phyloP scores from a whole-genome alignment of 2,329 filamentous ascomycete genomes.

The Alternaria solani region DNA sequence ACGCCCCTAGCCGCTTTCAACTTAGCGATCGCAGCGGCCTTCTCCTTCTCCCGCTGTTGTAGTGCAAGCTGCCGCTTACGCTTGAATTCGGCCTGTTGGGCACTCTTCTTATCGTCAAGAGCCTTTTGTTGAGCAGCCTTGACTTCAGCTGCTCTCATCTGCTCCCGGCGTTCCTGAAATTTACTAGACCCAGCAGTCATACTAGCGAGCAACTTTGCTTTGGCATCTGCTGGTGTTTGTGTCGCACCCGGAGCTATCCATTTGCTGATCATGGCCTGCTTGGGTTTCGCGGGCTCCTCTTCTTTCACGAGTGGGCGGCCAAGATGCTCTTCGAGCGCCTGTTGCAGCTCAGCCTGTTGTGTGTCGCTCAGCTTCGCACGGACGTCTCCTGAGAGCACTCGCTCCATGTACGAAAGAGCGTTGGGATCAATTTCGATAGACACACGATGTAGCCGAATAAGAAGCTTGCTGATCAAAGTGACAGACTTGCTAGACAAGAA shows the following conservation, averaged over 20 bases:
- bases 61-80: conserved; percentile 77
- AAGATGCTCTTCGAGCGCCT: conserved; percentile 65
- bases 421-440: conserved; percentile 72
- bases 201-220: conserved; percentile 41
- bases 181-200: conserved; percentile 39
- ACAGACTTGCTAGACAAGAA: conserved; percentile 86
- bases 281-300: conserved; percentile 46
- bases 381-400: conserved; percentile 69
- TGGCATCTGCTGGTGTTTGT: conserved; percentile 29
- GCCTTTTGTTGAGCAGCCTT: conserved; percentile 38
- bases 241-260: conserved; percentile 49
- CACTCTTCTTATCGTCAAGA: conserved; percentile 36
- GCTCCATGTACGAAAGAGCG: conserved; percentile 68
- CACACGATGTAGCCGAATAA: conserved; percentile 80
- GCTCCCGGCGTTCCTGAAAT: conserved; percentile 41
- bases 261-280: conserved; percentile 52
- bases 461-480: conserved; percentile 81
- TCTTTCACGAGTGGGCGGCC: conserved; percentile 49
- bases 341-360: conserved; percentile 82
- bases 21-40: conserved; percentile 74
- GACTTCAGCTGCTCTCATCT: conserved; percentile 30
- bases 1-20: conserved; percentile 66
- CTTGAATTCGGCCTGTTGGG: conserved; percentile 64
- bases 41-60: conserved; percentile 76
- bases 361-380: conserved; percentile 82